Percentiles rank a stretch among this genome's conserved stretches.
These are phyloP conservation scores for Arthrobotrys musiformis DNA, from an alignment of 2,329 filamentous ascomycete species.

Conservation along the genomic window DNA sequence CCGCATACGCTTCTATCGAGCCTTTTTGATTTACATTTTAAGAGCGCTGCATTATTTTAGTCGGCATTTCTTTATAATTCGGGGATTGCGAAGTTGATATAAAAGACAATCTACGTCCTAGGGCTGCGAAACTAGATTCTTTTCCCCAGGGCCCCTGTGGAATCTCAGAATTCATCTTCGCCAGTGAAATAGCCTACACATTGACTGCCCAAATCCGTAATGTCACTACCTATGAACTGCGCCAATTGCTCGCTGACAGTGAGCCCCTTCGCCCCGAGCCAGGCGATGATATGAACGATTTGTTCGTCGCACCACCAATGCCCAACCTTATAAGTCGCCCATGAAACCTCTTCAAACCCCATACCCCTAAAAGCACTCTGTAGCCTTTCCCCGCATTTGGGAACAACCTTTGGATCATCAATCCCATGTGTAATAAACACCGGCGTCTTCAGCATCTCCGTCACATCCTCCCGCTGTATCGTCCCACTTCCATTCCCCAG, in stretches of 20 bases:
- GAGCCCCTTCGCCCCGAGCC: constrained; percentile 5
- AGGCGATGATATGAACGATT: constrained; percentile 21
- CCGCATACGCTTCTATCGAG: too few relatives aligned
- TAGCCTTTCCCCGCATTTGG: constrained; percentile 14
- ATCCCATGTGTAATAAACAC: constrained; percentile 29
- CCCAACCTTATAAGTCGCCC: constrained; percentile 22
- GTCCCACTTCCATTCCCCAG: background rate
- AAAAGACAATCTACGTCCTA: too few relatives aligned
- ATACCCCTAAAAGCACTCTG: background rate
- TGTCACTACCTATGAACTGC: background rate
- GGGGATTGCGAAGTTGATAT: too few relatives aligned
- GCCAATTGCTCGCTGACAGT: background rate
- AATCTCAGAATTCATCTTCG: too few relatives aligned
- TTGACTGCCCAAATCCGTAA: background rate
- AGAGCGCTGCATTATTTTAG: too few relatives aligned
- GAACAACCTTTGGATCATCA: constrained; percentile 10
- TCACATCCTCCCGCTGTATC: background rate
- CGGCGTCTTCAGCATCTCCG: constrained; percentile 12
- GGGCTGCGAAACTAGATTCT: too few relatives aligned
- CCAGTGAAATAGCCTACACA: background rate
- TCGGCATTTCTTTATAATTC: too few relatives aligned
- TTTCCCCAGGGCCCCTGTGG: too few relatives aligned
- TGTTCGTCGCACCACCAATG: constrained; percentile 46
- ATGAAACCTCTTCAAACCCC: constrained; percentile 14
- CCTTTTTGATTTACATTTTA: too few relatives aligned